Evolutionary conservation across 2,329 filamentous ascomycete species (phyloP).

Genomic region (Talaromyces funiculosus): DNA sequence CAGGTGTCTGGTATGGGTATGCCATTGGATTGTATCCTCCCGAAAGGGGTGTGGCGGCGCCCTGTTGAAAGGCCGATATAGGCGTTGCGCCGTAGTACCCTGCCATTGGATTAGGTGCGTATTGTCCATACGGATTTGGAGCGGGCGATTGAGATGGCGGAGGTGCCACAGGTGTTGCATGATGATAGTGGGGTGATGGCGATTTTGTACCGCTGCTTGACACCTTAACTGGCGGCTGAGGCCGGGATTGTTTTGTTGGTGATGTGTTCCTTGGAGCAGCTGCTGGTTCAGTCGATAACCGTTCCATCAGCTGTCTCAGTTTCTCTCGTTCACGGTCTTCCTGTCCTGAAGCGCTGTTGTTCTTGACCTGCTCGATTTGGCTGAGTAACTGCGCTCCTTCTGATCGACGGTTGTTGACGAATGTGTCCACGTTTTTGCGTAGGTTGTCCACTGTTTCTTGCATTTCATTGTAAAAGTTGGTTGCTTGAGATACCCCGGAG

Average conservation of each 20-base stretch:
- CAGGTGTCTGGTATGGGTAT: conserved; percentile 40
- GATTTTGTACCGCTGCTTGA: conserved; percentile 30
- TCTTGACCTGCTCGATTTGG: conserved; percentile 77
- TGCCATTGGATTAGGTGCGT: conserved; percentile 22
- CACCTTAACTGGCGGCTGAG: conserved; percentile 25
- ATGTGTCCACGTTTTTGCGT: conserved; percentile 92
- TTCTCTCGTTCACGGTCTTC: conserved; percentile 83
- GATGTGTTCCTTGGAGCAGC: conserved; percentile 21
- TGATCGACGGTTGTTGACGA: conserved; percentile 87
- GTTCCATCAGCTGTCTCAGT: conserved; percentile 84
- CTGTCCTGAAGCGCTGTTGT: conserved; percentile 50
- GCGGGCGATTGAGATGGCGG: conserved; percentile 33
- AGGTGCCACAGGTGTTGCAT: conserved; percentile 21
- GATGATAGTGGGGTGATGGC: conserved; percentile 32
- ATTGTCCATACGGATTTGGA: conserved; percentile 34
- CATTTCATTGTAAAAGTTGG: conserved; percentile 94
- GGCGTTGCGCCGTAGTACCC: conserved; percentile 25
- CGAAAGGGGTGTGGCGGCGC: conserved; percentile 36
- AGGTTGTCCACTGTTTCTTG: conserved; percentile 86
- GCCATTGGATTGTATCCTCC: conserved; percentile 49
- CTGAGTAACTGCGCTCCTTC: conserved; percentile 86
- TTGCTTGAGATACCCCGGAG: conserved; percentile 78
- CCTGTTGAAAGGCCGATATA: conserved; percentile 35
- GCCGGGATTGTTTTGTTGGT: conserved; percentile 31
- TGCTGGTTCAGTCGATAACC: conserved; percentile 73